Percentiles rank a stretch among this genome's conserved stretches.
These are phyloP conservation scores for Diaporthe citriasiana DNA, from an alignment of 2,329 filamentous ascomycete genomes.

Conservation along the genomic window DNA sequence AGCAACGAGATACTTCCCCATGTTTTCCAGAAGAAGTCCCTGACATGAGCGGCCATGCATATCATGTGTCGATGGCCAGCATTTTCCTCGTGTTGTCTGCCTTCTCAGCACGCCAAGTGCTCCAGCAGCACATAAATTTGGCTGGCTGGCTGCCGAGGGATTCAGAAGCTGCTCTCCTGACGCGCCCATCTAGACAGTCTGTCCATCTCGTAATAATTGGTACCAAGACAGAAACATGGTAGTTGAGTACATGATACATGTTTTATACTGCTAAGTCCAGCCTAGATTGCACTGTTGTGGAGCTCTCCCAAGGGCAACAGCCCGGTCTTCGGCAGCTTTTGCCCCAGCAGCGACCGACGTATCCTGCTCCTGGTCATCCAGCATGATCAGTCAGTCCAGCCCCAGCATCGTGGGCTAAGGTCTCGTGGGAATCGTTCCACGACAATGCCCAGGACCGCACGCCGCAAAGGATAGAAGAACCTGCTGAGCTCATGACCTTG, in stretches of 20 bases:
- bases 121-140: background rate
- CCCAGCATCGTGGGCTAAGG: slow-evolving; percentile 10
- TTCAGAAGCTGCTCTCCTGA: background rate
- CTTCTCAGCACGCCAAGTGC: background rate
- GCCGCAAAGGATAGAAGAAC: background rate
- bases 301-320: slow-evolving; percentile 26
- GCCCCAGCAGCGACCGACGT: slow-evolving; percentile 22
- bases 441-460: background rate
- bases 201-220: background rate
- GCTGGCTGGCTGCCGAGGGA: background rate
- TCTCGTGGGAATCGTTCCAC: slow-evolving; percentile 17
- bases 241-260: background rate
- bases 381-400: slow-evolving; percentile 17
- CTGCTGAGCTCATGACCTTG: slow-evolving; percentile 1
- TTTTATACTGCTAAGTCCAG: background rate
- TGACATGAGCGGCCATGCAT: slow-evolving; percentile 10
- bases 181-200: background rate
- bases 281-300: slow-evolving; percentile 25
- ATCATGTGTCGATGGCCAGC: background rate
- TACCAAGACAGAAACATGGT: background rate
- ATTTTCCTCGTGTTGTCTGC: too few relatives aligned
- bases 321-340: slow-evolving; percentile 40
- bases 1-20: slow-evolving; percentile 2
- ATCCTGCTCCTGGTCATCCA: background rate
- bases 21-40: slow-evolving; percentile 19